A percentile compares a stretch with the other conserved stretches of the same genome.
Evolutionary conservation across 225 moss, liverwort and hornwort species (phyloP).

Genomic region (Lunularia cruciata): DNA sequence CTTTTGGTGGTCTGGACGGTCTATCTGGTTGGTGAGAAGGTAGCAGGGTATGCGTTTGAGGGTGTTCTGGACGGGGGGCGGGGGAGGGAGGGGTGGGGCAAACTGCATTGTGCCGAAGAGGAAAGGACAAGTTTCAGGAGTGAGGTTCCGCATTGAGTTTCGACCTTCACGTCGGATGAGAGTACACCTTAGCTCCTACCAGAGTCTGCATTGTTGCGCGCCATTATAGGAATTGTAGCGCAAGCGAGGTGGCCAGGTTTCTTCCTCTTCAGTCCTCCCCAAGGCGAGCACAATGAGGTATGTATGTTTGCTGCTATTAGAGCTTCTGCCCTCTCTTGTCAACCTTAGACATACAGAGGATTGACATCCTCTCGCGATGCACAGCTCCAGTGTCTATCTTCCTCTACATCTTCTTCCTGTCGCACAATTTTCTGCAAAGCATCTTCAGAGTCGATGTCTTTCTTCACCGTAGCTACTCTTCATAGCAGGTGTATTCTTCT

Average conservation of each 20-base stretch:
- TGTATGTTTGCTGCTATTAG: slow-evolving; percentile 1
- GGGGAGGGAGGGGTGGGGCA: too few species aligned
- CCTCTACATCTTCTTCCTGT: not conserved
- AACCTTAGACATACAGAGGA: not conserved
- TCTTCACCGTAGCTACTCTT: not conserved
- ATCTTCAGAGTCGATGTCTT: not conserved
- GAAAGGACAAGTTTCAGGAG: not conserved
- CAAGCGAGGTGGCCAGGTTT: not conserved
- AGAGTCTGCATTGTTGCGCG: not conserved
- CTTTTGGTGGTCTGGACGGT: not conserved
- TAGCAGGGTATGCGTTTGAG: not conserved
- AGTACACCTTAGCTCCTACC: not conserved
- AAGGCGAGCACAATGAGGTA: slow-evolving; percentile 9
- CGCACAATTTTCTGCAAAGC: not conserved
- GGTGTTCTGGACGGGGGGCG: not conserved
- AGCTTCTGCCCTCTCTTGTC: not conserved
- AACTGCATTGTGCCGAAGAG: slow-evolving; percentile 4
- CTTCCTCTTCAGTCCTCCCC: not conserved
- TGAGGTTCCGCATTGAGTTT: slow-evolving; percentile 4
- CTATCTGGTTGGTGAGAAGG: not conserved
- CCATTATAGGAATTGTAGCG: not conserved
- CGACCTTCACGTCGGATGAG: not conserved
- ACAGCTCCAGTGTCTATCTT: not conserved
- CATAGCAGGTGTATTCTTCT: not conserved
- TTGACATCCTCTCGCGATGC: not conserved